These are phyloP conservation scores for Paramecium biaurelia DNA, from an alignment of 73 alveolate genomes.

Conservation along the genomic window DNA sequence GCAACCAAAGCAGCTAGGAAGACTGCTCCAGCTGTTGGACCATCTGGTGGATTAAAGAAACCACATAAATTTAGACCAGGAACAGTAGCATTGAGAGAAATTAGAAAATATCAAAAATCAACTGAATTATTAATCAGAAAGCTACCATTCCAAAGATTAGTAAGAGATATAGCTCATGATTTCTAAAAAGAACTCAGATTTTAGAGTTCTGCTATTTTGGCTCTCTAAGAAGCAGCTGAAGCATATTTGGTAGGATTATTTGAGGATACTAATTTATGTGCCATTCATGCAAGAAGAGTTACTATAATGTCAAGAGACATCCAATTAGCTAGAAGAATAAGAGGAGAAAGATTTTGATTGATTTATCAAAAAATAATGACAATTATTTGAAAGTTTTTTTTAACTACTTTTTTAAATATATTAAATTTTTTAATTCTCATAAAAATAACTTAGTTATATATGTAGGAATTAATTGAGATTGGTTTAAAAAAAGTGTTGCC, in stretches of 20 bases:
- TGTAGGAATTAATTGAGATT: background rate
- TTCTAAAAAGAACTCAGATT: conserved; percentile 82
- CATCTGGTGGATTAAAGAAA: conserved; percentile 81
- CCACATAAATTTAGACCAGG: conserved; percentile 95
- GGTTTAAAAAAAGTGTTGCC: background rate
- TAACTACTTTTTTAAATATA: background rate
- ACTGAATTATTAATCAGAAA: conserved; percentile 81
- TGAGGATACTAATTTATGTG: conserved; percentile 95
- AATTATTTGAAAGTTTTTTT: background rate
- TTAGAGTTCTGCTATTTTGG: conserved; percentile 84
- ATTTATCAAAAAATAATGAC: background rate
- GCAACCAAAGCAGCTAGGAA: conserved; percentile 88
- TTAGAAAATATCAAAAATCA: conserved; percentile 86
- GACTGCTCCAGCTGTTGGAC: conserved; percentile 77
- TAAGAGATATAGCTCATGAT: conserved; percentile 89
- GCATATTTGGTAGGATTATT: conserved; percentile 90
- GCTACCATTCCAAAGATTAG: conserved; percentile 84
- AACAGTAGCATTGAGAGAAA: conserved; percentile 91
- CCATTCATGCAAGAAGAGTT: conserved; percentile 98
- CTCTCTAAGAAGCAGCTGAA: conserved; percentile 94
- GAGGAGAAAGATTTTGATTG: conserved; percentile 79
- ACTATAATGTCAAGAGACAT: conserved; percentile 97
- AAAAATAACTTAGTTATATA: background rate
- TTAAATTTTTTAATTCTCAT: background rate
- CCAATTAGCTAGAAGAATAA: conserved; percentile 89